Evolutionary conservation across 257 asterid genomes (phyloP), one percentile per base, ranked within the genome.

Genomic region (Scutellaria galericulata): DNA sequence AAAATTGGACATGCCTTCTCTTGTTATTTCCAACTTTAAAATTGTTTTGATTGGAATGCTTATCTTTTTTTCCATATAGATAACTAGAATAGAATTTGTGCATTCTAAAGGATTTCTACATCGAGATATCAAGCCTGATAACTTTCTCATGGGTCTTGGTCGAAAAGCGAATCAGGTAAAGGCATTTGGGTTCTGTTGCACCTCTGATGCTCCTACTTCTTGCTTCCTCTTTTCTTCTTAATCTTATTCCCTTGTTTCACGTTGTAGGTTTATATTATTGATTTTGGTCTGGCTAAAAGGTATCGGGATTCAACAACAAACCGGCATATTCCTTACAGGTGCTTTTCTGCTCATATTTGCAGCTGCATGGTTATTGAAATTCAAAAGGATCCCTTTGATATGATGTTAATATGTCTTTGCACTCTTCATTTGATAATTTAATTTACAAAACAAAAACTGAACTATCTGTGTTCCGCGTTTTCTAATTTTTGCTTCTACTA

Each of bases 71-170:
- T 51, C 37, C 69, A 13, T 82, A 50, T 85, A 92, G 98, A 85
- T 93, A 58, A 83, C 97, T 12, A 84, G 98, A 77, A 87, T 87
- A 61, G 98, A 93, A 48, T 93, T 87, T 76, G 92, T 89, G 73
- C 98, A 93, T 81, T 93, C 98, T 39, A 93, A 90, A 86, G 98
- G 97, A 58, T 88, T 89, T 78, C 69, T 93, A 77, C 98, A 93
- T 83, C 88, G 98, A 72, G 98, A 93, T 86, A 85, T 93, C 57
- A 93, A 93, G 76, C 98, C 98, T 10, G 98, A 93, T 81, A 93
- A 93, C 88, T 93, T 93, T 81, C 89, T 93, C 46, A 93, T 93
- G 98, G 98, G 98, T 66, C 97, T 93, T 79, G 98, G 97, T 75
- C 91, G 98, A 77, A 93, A 90, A 84, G 97, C 98, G 13, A 93